These are phyloP conservation scores for Dipodascus albidus DNA, from an alignment of 805 yeast species.

Conservation along the genomic window DNA sequence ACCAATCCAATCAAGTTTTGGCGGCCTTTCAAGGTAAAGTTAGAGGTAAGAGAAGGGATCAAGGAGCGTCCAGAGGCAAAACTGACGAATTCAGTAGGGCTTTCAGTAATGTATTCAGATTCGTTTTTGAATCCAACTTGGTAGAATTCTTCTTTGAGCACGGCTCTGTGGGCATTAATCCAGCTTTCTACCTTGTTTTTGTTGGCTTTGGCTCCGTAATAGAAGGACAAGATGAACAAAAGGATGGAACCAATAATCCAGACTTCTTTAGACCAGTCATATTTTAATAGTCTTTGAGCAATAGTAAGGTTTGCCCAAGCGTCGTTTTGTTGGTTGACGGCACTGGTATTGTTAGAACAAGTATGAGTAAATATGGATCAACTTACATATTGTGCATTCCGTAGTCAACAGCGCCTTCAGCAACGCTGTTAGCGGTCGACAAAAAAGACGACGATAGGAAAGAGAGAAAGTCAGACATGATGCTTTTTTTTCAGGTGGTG, in stretches of 20 bases:
- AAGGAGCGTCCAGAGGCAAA: constrained; percentile 87
- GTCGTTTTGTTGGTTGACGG: constrained; percentile 20
- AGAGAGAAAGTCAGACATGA: neutral
- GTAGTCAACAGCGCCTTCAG: neutral
- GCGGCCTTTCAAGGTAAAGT: constrained; percentile 61
- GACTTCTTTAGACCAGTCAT: constrained; percentile 72
- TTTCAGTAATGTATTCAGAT: constrained; percentile 37
- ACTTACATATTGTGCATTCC: neutral
- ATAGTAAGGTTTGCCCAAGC: constrained; percentile 51
- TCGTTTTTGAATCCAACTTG: constrained; percentile 46
- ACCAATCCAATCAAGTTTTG: constrained; percentile 62
- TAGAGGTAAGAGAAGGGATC: constrained; percentile 49
- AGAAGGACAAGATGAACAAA: constrained; percentile 39
- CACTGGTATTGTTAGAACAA: neutral
- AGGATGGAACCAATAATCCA: constrained; percentile 41
- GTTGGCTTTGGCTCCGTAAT: constrained; percentile 52
- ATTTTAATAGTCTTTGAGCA: constrained; percentile 41
- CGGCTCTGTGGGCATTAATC: constrained; percentile 38
- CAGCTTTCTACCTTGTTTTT: constrained; percentile 40
- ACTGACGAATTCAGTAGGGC: constrained; percentile 46
- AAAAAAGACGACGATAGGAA: neutral
- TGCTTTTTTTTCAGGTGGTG: neutral
- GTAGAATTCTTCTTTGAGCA: constrained; percentile 56
- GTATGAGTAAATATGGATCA: neutral
- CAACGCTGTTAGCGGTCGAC: neutral